Base-by-base conservation (phyloP, 257 asterid species). In the Gynochthodes officinalis region DNA sequence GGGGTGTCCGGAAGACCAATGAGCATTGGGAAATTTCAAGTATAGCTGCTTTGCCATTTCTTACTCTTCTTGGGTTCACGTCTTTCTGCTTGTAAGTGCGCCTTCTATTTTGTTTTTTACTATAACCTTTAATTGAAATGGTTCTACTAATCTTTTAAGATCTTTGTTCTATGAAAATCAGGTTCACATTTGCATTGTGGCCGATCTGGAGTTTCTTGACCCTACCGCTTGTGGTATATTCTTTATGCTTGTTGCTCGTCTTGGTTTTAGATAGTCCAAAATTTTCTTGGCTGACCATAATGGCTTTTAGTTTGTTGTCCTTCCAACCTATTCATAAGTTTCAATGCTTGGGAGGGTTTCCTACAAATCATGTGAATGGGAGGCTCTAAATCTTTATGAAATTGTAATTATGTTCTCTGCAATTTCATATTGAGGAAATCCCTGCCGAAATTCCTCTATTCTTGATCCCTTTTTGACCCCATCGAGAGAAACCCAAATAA, bases 121-220 rank as follows among this genome's bases (percentile, higher is more conserved):
- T 46, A 6, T 44, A 16, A 12, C 64, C 69, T 32, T 46, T 65
- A 70, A 42, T 53, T 55, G 35, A 37, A 53, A 49, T 61, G 52
- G 0, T 28, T 54, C 23, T 52, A 12, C 46, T 71, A 42, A 62
- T 59, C 62, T 21, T 42, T 70, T 27, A 63, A 14, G 21, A 46
- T 33, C 21, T 67, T n/a, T 21, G 33, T 42, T 69, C 76, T 54
- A 58, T 76, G 70, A 48, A n/a, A 70, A 73, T 64, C 84, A 87
- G 92, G 76, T 85, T 87, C 72, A 81, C 81, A 44, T 87, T 74
- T 55, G 85, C 92, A 73, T 65, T 87, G 75, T 87, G 92, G 92
- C 92, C 92, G 61, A 84, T 87, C 65, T 87, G 89, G 89, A 76
- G 84, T 77, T 83, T 87, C 76, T 79, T 87, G 80, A 83, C 86